A percentile compares a stretch with the other conserved stretches of the same genome.
These are phyloP conservation scores for Stagonosporopsis cucurbitacearum DNA, from an alignment of 2,329 filamentous ascomycete species.

Conservation along the genomic window DNA sequence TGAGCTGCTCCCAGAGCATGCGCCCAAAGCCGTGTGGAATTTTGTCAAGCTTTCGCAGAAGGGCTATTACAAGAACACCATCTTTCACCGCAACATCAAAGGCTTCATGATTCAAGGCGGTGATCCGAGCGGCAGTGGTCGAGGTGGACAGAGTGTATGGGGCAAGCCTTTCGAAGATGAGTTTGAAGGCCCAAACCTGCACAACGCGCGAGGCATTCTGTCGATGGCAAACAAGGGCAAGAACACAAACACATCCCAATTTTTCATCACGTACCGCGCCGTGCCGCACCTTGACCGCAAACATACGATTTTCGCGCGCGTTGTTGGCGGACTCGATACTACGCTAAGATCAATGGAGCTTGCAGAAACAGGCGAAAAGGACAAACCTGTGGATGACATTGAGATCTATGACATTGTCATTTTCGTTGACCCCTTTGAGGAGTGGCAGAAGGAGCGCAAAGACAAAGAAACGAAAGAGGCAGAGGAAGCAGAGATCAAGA, in stretches of 20 bases:
- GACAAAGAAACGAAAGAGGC: constrained; percentile 65
- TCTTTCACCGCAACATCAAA: constrained; percentile 92
- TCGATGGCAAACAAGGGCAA: constrained; percentile 99
- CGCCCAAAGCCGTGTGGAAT: constrained; percentile 95
- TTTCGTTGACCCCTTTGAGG: constrained; percentile 93
- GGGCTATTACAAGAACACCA: constrained; percentile 84
- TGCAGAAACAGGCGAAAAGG: constrained; percentile 74
- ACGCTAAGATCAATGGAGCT: constrained; percentile 78
- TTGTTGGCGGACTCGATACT: constrained; percentile 77
- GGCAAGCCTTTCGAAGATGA: constrained; percentile 94
- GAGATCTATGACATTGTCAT: constrained; percentile 82
- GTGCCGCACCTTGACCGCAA: constrained; percentile 89
- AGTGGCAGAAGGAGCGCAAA: constrained; percentile 75
- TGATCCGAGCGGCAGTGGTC: constrained; percentile 89
- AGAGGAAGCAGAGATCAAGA: constrained; percentile 68
- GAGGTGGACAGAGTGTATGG: constrained; percentile 91
- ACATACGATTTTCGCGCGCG: constrained; percentile 92
- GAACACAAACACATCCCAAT: constrained; percentile 95
- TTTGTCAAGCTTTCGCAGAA: constrained; percentile 87
- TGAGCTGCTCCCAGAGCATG: constrained; percentile 88
- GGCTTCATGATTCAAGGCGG: constrained; percentile 99
- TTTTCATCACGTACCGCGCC: constrained; percentile 88
- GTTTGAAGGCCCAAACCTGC: constrained; percentile 86
- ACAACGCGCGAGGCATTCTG: constrained; percentile 78
- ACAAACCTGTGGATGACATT: constrained; percentile 79